phyloP scores from a whole-genome alignment of 164 flowering plant species.

The Macadamia tetraphylla region DNA sequence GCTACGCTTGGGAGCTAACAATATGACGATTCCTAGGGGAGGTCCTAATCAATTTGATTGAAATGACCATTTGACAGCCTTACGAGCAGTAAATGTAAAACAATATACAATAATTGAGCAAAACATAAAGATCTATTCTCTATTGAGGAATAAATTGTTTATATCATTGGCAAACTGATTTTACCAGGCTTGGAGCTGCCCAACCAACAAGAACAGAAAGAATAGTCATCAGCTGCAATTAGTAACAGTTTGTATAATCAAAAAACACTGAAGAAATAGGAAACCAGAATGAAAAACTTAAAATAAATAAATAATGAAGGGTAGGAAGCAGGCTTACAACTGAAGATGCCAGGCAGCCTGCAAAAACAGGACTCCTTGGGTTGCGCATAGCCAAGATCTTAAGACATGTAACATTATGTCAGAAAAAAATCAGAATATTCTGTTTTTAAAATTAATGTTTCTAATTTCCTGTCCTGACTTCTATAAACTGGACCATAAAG shows the following conservation, averaged over 20 bases:
- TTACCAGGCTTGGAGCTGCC: slow-evolving; percentile 96
- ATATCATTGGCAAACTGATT: slow-evolving; percentile 4
- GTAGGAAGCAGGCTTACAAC: slow-evolving; percentile 49
- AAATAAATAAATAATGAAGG: not conserved
- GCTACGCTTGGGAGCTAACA: no score
- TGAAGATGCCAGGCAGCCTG: slow-evolving; percentile 80
- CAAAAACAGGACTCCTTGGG: slow-evolving; percentile 82
- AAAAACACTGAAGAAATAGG: not conserved
- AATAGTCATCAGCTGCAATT: slow-evolving; percentile 80
- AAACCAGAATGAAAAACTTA: not conserved
- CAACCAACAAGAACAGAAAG: slow-evolving; percentile 87
- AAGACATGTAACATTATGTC: slow-evolving; percentile 19
- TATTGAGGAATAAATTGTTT: no score
- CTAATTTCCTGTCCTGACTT: not conserved
- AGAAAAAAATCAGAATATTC: slow-evolving; percentile 1
- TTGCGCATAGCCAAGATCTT: slow-evolving; percentile 99
- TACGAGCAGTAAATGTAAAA: no score
- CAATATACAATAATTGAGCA: no score
- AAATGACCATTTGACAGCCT: no score
- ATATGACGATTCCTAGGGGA: no score
- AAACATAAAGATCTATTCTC: no score
- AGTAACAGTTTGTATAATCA: not conserved
- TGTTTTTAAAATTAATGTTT: not conserved
- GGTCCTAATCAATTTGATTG: no score
- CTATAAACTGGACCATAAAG: not conserved